Evolutionary conservation across 805 yeast genomes (phyloP), one percentile per base, ranked within the genome.

Genomic region (Metschnikowia shivogae): DNA sequence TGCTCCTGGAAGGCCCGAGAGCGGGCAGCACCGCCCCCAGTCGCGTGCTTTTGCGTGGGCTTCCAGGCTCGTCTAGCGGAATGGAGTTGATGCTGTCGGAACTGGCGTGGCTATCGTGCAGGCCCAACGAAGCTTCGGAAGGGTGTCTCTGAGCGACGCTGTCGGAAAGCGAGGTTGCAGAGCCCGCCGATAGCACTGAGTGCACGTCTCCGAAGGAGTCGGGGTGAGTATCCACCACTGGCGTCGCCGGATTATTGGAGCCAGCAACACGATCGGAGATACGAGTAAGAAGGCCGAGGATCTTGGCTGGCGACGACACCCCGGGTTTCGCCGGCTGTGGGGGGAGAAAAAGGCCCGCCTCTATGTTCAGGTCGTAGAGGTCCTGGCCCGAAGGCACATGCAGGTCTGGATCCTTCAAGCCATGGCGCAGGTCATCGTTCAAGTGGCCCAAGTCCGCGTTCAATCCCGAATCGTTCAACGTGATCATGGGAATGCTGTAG

Each of bases 261-360:
- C 56, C 56, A 1, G 54, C 54, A 11, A 52, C 48, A 28, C 56
- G 34, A 34, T 52, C 54, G 1, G 56, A 42, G 12, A 52, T 41
- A 13, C 53, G 37, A 8, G 56, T 34, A 24, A 52, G 24, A 31
- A 48, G 41, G 30, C 48, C 49, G 10, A 51, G 34, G 40, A 52
- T 27, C 39, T 48, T 52, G n/a, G 48, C 37, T 7, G 54, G 52
- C 24, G 47, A 43, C 13, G 43, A 45, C n/a, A 39, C 43, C 6
- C 26, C 27, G 19, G 10, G 17, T 19, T 14, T 26, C 27, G 10
- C 42, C 4, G 41, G 11, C 14, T n/a, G 20, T 6, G 42, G 43
- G 20, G 33, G 41, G 4, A 24, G 17, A 26, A 27, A 42, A 6
- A 36, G 39, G 5, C 52, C 54, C 2, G 46, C 31, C 34, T 52